A percentile compares a stretch with the other conserved stretches of the same genome.
These are phyloP conservation scores for Fusarium hainanense DNA, from an alignment of 2,329 filamentous ascomycete genomes.

Conservation along the genomic window DNA sequence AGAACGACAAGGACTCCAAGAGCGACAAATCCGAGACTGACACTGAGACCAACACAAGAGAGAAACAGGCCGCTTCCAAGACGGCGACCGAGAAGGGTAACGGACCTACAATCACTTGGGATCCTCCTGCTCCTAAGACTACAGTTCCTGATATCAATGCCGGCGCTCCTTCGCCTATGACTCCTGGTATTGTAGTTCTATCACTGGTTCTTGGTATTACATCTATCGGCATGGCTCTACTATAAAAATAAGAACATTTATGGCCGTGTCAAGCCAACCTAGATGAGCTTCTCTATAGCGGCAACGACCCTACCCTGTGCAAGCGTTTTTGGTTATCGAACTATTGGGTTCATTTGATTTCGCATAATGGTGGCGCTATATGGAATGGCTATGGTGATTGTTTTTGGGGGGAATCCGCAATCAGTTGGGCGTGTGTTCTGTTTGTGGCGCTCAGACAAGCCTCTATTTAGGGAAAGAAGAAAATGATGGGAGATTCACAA, in stretches of 20 bases:
- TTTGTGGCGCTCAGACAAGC: conserved; percentile 41
- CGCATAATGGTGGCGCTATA: conserved; percentile 31
- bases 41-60: conserved; percentile 13
- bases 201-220: conserved; percentile 43
- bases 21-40: conserved; percentile 13
- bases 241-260: background rate
- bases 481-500: conserved; percentile 17
- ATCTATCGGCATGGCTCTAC: conserved; percentile 40
- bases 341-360: conserved; percentile 18
- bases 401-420: conserved; percentile 9
- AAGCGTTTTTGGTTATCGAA: conserved; percentile 11
- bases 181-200: conserved; percentile 39
- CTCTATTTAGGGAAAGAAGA: conserved; percentile 17
- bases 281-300: background rate
- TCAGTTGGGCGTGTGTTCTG: conserved; percentile 14
- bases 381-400: conserved; percentile 24
- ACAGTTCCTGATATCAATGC: conserved; percentile 42
- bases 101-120: conserved; percentile 36
- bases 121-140: conserved; percentile 33
- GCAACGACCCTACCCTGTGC: background rate
- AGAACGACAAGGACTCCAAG: conserved; percentile 19
- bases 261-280: background rate
- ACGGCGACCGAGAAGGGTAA: conserved; percentile 4
- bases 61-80: conserved; percentile 24
- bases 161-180: conserved; percentile 28